Evolutionary conservation across 139 green algal genomes (phyloP).

Genomic region (Chlamydomonas sphaeroides): DNA sequence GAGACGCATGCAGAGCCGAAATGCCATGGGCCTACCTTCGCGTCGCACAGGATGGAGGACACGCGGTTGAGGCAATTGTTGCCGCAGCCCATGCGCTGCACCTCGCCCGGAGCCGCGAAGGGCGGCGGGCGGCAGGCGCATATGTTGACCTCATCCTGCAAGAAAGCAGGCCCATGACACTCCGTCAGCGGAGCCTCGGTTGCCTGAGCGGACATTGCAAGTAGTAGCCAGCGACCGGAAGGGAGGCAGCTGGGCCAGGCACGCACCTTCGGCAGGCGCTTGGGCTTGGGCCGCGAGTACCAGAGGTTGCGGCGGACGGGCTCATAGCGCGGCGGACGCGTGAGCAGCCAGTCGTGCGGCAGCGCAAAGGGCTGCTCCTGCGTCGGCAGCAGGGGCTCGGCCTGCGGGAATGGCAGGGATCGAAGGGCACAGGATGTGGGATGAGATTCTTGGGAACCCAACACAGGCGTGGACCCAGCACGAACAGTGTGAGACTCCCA

Average conservation of each 20-base stretch:
- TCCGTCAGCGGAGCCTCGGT: too few relatives aligned
- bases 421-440: too few relatives aligned
- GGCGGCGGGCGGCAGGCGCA: constrained; percentile 26
- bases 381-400: constrained; percentile 2
- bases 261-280: constrained; percentile 67
- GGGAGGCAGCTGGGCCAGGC: too few relatives aligned
- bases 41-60: constrained; percentile 82
- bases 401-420: background rate
- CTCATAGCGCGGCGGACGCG: constrained; percentile 64
- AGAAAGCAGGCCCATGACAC: too few relatives aligned
- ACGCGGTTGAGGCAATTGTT: constrained; percentile 75
- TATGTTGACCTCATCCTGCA: constrained; percentile 38
- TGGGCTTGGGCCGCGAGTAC: constrained; percentile 62
- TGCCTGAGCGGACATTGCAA: too few relatives aligned
- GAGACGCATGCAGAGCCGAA: too few relatives aligned
- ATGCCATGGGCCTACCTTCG: constrained; percentile 9
- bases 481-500: too few relatives aligned
- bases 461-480: too few relatives aligned
- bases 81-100: constrained; percentile 57
- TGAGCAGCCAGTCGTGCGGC: constrained; percentile 39
- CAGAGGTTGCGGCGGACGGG: constrained; percentile 73
- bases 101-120: background rate
- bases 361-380: constrained; percentile 9
- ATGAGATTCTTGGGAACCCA: too few relatives aligned
- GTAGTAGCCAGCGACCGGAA: too few relatives aligned